phyloP scores from a whole-genome alignment of 176 grass and related monocot species.

The Dendrocalamus sinicus region DNA sequence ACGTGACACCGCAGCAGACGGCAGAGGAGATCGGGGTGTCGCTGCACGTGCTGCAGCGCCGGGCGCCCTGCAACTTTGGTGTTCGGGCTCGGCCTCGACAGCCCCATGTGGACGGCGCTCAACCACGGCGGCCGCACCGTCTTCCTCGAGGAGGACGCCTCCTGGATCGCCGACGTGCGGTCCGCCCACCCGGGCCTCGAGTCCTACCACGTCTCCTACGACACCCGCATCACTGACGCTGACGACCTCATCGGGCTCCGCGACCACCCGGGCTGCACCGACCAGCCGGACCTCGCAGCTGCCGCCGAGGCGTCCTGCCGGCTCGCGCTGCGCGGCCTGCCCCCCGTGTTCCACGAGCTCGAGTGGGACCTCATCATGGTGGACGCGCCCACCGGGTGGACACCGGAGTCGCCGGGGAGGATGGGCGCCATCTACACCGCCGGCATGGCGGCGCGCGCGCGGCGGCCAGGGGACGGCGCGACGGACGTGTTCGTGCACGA shows the following conservation, averaged over 20 bases:
- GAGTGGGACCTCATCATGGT: conserved; percentile 90
- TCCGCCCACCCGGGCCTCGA: conserved; percentile 56
- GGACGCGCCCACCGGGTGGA: conserved; percentile 83
- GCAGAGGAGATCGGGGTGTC: conserved; percentile 57
- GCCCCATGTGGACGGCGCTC: conserved; percentile 81
- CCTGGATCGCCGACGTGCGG: conserved; percentile 65
- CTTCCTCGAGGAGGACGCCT: conserved; percentile 92
- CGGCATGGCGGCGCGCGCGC: conserved; percentile 71
- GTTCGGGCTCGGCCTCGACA: conserved; percentile 65
- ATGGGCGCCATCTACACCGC: conserved; percentile 88
- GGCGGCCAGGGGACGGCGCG: conserved; percentile 29
- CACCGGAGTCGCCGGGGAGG: conserved; percentile 61
- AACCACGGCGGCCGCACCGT: conserved; percentile 88
- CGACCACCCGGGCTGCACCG: conserved; percentile 30
- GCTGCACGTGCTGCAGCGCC: conserved; percentile 48
- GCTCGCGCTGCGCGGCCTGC: conserved; percentile 52
- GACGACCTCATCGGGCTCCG: conserved; percentile 50
- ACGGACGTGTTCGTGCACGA: conserved; percentile 87
- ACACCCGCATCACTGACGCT: conserved; percentile 57
- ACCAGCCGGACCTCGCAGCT: conserved; percentile 34
- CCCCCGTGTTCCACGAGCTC: conserved; percentile 27
- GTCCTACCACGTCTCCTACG: conserved; percentile 79
- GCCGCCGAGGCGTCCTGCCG: conserved; percentile 6
- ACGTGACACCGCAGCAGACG: conserved; percentile 63
- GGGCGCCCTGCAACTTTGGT: conserved; percentile 75